Conservation (phyloP, 176 grass and related monocot genomes). For the Carex scoparia region DNA sequence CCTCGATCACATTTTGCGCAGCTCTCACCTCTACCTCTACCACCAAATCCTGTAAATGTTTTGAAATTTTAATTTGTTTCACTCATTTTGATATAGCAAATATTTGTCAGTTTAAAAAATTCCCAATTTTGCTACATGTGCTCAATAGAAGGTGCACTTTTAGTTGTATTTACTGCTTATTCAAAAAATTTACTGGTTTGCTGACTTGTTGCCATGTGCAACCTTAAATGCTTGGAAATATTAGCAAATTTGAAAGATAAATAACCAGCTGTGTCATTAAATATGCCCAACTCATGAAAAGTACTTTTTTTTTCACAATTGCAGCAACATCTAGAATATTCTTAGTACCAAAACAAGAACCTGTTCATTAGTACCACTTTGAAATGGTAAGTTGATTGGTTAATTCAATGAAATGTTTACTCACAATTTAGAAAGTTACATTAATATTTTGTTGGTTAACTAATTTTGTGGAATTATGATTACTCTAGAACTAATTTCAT, state of each 20-base stretch:
- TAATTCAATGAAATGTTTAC: slow-evolving; percentile 1
- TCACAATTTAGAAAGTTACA: not conserved
- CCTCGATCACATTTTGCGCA: slow-evolving; percentile 94
- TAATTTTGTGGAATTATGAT: not conserved
- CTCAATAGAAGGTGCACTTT: not conserved
- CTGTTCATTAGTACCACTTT: not conserved
- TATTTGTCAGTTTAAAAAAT: not conserved
- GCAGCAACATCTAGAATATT: not conserved
- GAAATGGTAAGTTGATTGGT: not conserved
- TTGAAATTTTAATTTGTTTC: not conserved
- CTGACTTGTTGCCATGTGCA: slow-evolving; percentile 19
- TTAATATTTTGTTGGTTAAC: not conserved
- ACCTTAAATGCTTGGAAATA: slow-evolving; percentile 28
- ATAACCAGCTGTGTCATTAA: slow-evolving; percentile 55
- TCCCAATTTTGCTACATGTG: not conserved
- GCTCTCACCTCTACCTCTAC: slow-evolving; percentile 77
- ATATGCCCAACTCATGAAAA: slow-evolving; percentile 39
- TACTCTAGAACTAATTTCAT: not conserved
- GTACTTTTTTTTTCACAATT: slow-evolving; percentile 3
- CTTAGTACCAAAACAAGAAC: not conserved
- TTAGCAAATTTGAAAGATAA: not conserved
- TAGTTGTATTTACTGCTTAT: slow-evolving; percentile 5
- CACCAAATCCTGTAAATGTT: slow-evolving; percentile 41
- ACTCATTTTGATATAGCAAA: not conserved
- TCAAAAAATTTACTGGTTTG: slow-evolving; percentile 23